A percentile compares a stretch with the other conserved stretches of the same genome.
phyloP scores from a whole-genome alignment of 805 yeast species.

The Kodamaea fukazawae region DNA sequence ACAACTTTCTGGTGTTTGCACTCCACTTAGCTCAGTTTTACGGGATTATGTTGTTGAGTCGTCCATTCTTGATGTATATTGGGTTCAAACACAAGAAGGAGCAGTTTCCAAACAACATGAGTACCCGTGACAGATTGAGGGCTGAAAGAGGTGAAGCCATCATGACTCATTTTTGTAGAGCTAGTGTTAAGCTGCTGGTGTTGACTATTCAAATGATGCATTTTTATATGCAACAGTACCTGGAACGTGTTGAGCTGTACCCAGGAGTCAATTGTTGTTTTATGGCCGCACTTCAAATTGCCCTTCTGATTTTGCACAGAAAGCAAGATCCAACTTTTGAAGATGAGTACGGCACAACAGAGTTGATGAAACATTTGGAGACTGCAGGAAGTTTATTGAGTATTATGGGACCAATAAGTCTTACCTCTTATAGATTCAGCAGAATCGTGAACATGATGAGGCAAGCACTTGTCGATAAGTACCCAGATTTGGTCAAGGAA shows the following conservation, averaged over 20 bases:
- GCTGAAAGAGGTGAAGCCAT: conserved; percentile 12
- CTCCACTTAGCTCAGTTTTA: conserved; percentile 37
- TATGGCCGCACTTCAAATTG: conserved; percentile 36
- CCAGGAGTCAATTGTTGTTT: conserved; percentile 30
- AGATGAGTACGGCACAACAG: conserved; percentile 15
- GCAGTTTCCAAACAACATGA: conserved; percentile 1
- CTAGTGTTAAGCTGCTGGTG: conserved; percentile 36
- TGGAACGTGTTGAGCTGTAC: conserved; percentile 37
- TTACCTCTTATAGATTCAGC: conserved; percentile 12
- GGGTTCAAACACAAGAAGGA: conserved; percentile 12
- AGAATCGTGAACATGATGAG: conserved; percentile 15
- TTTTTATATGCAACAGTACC: conserved; percentile 21
- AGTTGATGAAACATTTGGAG: conserved; percentile 12
- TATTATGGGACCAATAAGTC: conserved; percentile 13
- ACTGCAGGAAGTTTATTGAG: conserved; percentile 11
- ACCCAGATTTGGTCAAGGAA: conserved; percentile 4
- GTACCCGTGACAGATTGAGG: conserved; percentile 12
- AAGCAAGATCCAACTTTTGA: conserved; percentile 9
- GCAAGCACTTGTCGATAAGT: conserved; percentile 11
- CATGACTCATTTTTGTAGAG: conserved; percentile 27
- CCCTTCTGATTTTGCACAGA: conserved; percentile 25
- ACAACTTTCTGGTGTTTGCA: conserved; percentile 23
- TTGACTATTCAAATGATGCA: conserved; percentile 32
- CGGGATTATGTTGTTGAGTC: conserved; percentile 35
- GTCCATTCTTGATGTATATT: conserved; percentile 41